phyloP scores from a whole-genome alignment of 495 filamentous ascomycete species.

The Trichoderma gamsii region DNA sequence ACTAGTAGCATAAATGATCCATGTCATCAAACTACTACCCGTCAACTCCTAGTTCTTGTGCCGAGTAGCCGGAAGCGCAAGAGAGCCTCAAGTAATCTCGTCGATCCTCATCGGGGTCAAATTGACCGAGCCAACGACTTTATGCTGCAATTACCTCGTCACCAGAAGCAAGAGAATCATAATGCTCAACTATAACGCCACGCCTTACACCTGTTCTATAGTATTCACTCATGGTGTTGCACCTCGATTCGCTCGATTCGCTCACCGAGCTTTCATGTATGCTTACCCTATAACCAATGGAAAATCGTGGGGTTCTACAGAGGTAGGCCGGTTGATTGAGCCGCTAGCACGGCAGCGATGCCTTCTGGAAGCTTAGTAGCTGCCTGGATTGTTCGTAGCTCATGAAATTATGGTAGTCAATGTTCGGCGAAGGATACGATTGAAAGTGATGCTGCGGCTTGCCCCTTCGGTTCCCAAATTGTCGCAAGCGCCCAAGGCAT shows the following conservation, averaged over 20 bases:
- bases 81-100: neutral
- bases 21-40: neutral
- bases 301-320: neutral
- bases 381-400: too few species aligned
- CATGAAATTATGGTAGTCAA: too few species aligned
- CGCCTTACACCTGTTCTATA: neutral
- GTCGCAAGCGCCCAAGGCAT: too few species aligned
- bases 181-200: neutral
- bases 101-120: neutral
- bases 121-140: neutral
- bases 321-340: too few species aligned
- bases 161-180: neutral
- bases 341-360: too few species aligned
- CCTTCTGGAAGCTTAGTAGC: too few species aligned
- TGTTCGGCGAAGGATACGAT: too few species aligned
- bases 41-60: neutral
- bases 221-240: neutral
- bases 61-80: neutral
- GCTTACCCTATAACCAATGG: neutral
- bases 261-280: neutral
- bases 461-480: too few species aligned
- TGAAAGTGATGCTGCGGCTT: too few species aligned
- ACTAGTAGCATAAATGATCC: neutral
- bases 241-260: neutral
- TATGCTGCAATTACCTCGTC: neutral